A percentile compares a stretch with the other conserved stretches of the same genome.
Conservation (phyloP, 306 rosid genomes). For the Urtica urens region DNA sequence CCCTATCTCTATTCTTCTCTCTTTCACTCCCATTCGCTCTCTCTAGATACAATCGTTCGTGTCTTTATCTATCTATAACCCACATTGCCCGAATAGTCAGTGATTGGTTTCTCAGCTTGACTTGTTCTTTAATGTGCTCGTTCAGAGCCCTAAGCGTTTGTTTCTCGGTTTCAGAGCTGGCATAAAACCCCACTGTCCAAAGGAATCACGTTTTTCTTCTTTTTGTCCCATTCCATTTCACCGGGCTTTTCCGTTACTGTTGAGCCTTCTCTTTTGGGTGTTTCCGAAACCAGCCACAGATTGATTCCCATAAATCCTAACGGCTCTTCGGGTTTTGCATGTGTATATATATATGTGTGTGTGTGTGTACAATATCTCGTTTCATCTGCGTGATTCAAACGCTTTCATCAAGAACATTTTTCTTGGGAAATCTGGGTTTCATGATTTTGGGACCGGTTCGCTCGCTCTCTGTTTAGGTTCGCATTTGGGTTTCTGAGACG, state of each 20-base stretch:
- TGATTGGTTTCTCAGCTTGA: background rate
- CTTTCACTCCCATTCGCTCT: conserved; percentile 6
- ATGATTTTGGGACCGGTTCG: conserved; percentile 10
- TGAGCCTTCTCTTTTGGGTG: no score
- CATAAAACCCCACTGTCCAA: conserved; percentile 1
- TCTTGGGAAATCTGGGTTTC: conserved; percentile 4
- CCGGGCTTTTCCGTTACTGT: no score
- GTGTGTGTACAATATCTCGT: background rate
- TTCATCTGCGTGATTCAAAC: background rate
- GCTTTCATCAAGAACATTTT: background rate
- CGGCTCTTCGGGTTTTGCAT: no score
- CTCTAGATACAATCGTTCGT: background rate
- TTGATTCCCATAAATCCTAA: no score
- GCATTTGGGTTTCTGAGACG: conserved; percentile 1
- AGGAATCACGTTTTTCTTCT: background rate
- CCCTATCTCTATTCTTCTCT: background rate
- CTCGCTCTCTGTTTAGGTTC: background rate
- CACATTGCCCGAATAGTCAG: conserved; percentile 10
- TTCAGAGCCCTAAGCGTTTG: conserved; percentile 10
- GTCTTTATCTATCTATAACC: background rate
- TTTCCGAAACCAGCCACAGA: no score
- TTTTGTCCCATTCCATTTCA: conserved; percentile 4
- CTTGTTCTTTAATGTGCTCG: background rate
- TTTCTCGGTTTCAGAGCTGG: conserved; percentile 1
- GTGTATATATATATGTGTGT: no score